Evolutionary conservation across 2,329 filamentous ascomycete genomes (phyloP).

Genomic region (Diaporthe humulicola): DNA sequence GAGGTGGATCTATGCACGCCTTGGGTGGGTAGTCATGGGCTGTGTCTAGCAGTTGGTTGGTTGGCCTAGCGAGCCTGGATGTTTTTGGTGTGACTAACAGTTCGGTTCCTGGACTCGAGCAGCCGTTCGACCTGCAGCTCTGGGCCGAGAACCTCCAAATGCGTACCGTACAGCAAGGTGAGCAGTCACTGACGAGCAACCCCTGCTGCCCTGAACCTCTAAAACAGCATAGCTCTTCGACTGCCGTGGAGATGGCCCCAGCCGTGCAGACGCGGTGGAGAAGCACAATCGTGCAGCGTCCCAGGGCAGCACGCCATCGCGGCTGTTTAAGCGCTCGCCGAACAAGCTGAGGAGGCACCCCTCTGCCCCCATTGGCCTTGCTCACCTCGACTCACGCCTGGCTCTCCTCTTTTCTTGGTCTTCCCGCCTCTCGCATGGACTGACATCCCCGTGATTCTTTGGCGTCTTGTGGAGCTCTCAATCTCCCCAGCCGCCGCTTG

Average conservation of each 20-base stretch:
- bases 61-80: background rate
- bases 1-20: constrained; percentile 19
- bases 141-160: background rate
- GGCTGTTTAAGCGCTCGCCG: constrained; percentile 32
- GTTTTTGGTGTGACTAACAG: background rate
- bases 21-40: background rate
- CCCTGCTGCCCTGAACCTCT: background rate
- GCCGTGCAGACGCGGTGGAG: constrained; percentile 26
- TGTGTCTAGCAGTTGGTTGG: background rate
- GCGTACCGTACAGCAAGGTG: background rate
- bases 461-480: constrained; percentile 14
- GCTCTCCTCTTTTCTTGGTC: constrained; percentile 12
- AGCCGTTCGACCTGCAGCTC: background rate
- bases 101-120: background rate
- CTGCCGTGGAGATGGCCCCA: constrained; percentile 13
- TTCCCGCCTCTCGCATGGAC: constrained; percentile 1
- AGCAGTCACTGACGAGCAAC: background rate
- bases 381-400: background rate
- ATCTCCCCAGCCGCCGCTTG: constrained; percentile 29
- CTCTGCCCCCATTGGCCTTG: constrained; percentile 1
- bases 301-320: constrained; percentile 27
- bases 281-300: background rate
- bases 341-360: background rate
- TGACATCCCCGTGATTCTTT: constrained; percentile 1
- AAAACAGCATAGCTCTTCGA: background rate